phyloP scores from a whole-genome alignment of 441 rosid genomes.

The Populus hybrid region DNA sequence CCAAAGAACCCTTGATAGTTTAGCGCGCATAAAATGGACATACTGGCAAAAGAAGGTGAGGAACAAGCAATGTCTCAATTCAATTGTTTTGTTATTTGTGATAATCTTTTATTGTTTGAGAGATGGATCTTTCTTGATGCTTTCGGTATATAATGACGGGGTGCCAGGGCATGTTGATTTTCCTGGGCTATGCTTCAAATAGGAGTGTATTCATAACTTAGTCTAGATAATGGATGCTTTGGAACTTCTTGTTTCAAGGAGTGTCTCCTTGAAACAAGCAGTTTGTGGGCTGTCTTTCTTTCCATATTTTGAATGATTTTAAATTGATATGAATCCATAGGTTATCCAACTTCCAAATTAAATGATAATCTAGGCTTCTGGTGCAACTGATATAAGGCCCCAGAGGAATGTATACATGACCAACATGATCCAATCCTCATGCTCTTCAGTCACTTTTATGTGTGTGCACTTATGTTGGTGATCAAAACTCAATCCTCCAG shows the following conservation, averaged over 20 bases:
- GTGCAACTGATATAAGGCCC: neutral
- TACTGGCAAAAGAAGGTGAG: neutral
- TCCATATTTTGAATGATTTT: neutral
- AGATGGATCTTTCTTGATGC: neutral
- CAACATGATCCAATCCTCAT: neutral
- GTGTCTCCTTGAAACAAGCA: neutral
- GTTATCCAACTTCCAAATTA: neutral
- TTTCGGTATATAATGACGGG: neutral
- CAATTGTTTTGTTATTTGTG: neutral
- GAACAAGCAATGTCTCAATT: neutral
- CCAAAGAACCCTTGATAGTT: slow-evolving; percentile 48
- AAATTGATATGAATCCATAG: neutral
- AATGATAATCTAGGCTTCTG: neutral
- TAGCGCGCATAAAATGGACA: slow-evolving; percentile 27
- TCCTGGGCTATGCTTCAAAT: neutral
- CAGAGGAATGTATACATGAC: neutral
- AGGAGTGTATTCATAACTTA: neutral
- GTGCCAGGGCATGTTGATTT: neutral
- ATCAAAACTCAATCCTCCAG: no score
- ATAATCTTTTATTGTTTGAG: neutral
- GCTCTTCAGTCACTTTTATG: neutral
- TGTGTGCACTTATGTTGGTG: neutral
- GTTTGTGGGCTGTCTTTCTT: neutral
- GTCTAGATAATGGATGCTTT: neutral
- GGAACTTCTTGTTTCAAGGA: neutral